Base-by-base conservation (phyloP, 2,329 filamentous ascomycete species). In the Colletotrichum truncatum region DNA sequence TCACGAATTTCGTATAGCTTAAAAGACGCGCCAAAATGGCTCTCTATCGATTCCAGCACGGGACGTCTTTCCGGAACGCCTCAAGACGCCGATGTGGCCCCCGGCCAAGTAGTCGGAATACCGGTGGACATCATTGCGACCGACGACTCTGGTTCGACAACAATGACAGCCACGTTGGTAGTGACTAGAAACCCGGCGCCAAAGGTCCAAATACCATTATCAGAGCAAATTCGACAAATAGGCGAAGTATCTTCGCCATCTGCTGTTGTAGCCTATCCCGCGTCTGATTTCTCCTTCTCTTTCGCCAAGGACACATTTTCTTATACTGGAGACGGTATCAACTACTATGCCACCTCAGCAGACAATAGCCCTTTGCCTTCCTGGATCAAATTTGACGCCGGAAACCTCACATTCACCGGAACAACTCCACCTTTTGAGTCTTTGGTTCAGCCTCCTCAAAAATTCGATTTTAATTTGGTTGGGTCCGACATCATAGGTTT, bases 291-390 rank as follows among this genome's bases (percentile, higher is more conserved):
- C 75, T 76, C 76, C 6, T 87, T 89, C 67, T 73, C 76, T 2
- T 88, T 90, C 68, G 79, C 84, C 45, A 69, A 73, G 5, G 78
- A 87, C 16, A 93, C 91, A 0, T 97, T 97, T 74, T 80, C 81
- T n/a, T 78, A 85, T 41, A 79, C 82, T 4, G 77, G 77, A 3
- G 78, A 81, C 9, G 80, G 78, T 14, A 83, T 89, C 53, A 87
- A 88, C 63, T 97, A 94, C 76, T 95, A 96, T 73, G 92, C 93
- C 8, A 89, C 91, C 3, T 91, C 92, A 4, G 84, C 83, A 5
- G 87, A 95, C 72, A 92, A 92, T 72, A 92, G 91, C n/a, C 93
- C 94, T 34, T 80, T 97, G 34, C 94, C 94, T 18, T 90, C 93
- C 1, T 97, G 94, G 94, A 81, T 97, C 45, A 80, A 80, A n/a